Percentiles rank a stretch among this genome's conserved stretches.
phyloP scores from a whole-genome alignment of 208 protist genomes.

The Vickermania ingenoplastis region DNA sequence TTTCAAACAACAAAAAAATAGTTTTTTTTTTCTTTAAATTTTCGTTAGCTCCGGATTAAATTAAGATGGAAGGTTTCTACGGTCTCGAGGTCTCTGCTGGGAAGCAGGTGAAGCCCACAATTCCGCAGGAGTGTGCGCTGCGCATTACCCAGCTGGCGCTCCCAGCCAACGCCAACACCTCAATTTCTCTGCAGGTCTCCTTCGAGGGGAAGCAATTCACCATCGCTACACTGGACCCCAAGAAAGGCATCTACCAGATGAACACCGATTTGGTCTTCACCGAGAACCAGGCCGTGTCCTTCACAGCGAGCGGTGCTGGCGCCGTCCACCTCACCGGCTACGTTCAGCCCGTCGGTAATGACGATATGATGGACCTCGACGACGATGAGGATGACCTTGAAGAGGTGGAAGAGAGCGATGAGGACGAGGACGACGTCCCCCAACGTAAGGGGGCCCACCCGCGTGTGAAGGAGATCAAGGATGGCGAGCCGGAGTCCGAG shows the following conservation, averaged over 20 bases:
- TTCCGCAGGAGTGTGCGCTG: conserved; percentile 71
- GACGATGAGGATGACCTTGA: conserved; percentile 35
- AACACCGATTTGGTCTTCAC: conserved; percentile 82
- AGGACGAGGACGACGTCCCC: conserved; percentile 11
- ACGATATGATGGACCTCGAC: conserved; percentile 29
- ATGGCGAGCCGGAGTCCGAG: conserved; percentile 25
- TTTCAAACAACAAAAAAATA: too few species aligned
- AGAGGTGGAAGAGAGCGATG: conserved; percentile 15
- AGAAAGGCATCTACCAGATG: conserved; percentile 72
- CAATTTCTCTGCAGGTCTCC: conserved; percentile 61
- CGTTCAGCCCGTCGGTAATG: conserved; percentile 71
- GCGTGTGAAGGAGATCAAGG: conserved; percentile 12
- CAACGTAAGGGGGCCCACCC: conserved; percentile 9
- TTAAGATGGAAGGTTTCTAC: conserved; percentile 84
- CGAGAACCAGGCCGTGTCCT: conserved; percentile 60
- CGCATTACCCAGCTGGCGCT: conserved; percentile 83
- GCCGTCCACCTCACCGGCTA: conserved; percentile 79
- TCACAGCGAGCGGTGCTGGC: conserved; percentile 61
- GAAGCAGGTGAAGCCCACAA: conserved; percentile 76
- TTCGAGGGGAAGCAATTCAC: conserved; percentile 86
- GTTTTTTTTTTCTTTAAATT: too few species aligned
- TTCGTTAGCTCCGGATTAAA: too few species aligned
- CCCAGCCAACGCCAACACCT: conserved; percentile 60
- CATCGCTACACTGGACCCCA: conserved; percentile 80
- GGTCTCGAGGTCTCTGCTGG: conserved; percentile 58